Base-by-base conservation (phyloP, 2,329 filamentous ascomycete genomes). In the Metarhizium album region DNA sequence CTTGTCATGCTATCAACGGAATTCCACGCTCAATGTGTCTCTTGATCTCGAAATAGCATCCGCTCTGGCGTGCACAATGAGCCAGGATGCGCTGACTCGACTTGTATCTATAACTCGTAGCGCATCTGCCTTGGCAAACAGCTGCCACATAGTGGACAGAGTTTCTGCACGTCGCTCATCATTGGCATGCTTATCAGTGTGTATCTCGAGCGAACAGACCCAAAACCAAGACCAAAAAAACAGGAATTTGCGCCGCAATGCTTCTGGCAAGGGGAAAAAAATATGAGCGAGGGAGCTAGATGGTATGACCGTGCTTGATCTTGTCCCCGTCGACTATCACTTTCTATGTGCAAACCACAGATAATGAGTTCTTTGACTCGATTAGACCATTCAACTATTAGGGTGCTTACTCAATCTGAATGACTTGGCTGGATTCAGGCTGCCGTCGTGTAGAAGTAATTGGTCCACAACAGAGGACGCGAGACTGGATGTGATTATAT, bases 81-180 rank as follows among this genome's bases (percentile, higher is more conserved):
- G 8, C 22, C 48, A 45, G 48, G 42, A n/a, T 45, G 22, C 24
- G 20, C 5, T 11, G 27, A 29, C 11, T 43, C 20, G 4, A 24
- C 22, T 16, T 24, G 16, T 43, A 24, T 13, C 11, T 24, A 5
- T 43, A 16, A 14, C 20, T 23, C 11, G 20, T 23, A 8, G 22
- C 20, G 16, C 22, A 43, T 24, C 9, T 27, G 40, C 29, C 11
- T 46, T 40, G 33, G 42, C 42, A 22, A 42, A 35, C 18, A 9
- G 23, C 11, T 52, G 50, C 50, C 50, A 52, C 50, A 48, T 52
- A 46, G 50, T 46, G 48, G 42, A 20, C 40, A 43, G 40, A 43
- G 22, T 18, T 40, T 9, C 37, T 40, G 37, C 37, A 40, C 16
- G 8, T 4, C 16, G 8, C 16, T 31, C 14, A 4, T 35, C 4